A percentile compares a stretch with the other conserved stretches of the same genome.
phyloP scores from a whole-genome alignment of 768 basidiomycete species.

The Russula sp. region DNA sequence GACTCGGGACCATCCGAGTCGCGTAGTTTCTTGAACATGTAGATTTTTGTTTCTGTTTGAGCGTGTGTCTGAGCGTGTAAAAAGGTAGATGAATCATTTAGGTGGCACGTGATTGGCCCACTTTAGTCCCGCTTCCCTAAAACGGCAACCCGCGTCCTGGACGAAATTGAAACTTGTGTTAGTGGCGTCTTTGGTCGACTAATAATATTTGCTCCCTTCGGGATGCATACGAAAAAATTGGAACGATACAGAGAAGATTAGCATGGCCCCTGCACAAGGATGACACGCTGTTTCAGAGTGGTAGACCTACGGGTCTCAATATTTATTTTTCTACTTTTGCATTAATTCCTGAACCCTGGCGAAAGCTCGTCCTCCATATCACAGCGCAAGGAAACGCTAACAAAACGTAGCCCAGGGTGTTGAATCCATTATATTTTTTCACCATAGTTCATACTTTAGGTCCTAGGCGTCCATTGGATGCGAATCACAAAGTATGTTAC shows the following conservation, averaged over 20 bases:
- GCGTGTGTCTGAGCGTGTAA: too few species aligned
- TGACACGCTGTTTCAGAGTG: slow-evolving; percentile 98
- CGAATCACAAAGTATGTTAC: too few species aligned
- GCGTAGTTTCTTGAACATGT: too few species aligned
- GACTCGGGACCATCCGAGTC: too few species aligned
- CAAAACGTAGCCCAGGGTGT: too few species aligned
- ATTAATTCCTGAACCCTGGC: too few species aligned
- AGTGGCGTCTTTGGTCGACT: neutral
- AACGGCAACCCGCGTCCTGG: slow-evolving; percentile 2
- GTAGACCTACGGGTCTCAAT: slow-evolving; percentile 52
- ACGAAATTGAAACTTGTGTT: neutral
- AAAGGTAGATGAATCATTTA: neutral
- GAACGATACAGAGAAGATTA: slow-evolving; percentile 99
- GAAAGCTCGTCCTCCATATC: too few species aligned
- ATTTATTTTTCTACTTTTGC: slow-evolving; percentile 35
- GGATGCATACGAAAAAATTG: slow-evolving; percentile 98
- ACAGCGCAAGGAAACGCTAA: too few species aligned
- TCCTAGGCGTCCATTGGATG: too few species aligned
- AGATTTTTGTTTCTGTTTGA: too few species aligned
- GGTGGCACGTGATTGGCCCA: neutral
- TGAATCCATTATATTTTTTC: too few species aligned
- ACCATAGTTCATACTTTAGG: too few species aligned
- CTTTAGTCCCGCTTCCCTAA: neutral
- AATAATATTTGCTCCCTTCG: slow-evolving; percentile 51
- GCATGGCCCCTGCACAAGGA: slow-evolving; percentile 99